Conservation (phyloP, 2,329 filamentous ascomycete genomes). For the Thelonectria olida region DNA sequence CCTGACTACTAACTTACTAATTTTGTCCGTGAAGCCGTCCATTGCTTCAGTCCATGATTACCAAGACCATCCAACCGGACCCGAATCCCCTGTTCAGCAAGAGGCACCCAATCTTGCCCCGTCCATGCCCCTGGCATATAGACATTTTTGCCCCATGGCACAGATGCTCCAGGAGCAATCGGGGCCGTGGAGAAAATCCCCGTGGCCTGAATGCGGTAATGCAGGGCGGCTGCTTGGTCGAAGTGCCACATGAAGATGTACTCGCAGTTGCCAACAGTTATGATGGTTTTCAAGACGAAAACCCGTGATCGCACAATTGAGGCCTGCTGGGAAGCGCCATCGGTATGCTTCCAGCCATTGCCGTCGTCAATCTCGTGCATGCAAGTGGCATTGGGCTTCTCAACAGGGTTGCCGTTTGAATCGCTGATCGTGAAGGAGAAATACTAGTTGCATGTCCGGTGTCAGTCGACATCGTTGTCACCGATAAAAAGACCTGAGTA, state of each 20-base stretch:
- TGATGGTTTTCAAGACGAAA: slow-evolving; percentile 74
- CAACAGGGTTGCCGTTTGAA: slow-evolving; percentile 60
- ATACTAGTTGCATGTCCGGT: slow-evolving; percentile 56
- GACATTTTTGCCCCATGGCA: slow-evolving; percentile 20
- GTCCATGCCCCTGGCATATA: too few relatives aligned
- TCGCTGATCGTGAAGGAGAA: slow-evolving; percentile 67
- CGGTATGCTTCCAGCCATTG: slow-evolving; percentile 78
- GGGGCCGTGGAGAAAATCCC: slow-evolving; percentile 23
- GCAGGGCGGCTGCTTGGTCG: slow-evolving; percentile 17
- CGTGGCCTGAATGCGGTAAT: slow-evolving; percentile 22
- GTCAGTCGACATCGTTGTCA: too few relatives aligned
- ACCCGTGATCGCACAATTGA: slow-evolving; percentile 68
- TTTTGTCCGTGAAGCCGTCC: too few relatives aligned
- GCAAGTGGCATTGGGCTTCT: slow-evolving; percentile 69
- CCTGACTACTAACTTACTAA: too few relatives aligned
- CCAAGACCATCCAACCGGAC: too few relatives aligned
- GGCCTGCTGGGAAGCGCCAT: slow-evolving; percentile 69
- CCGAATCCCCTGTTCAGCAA: too few relatives aligned
- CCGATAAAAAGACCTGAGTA: too few relatives aligned
- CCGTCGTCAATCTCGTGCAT: slow-evolving; percentile 77
- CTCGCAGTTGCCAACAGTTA: slow-evolving; percentile 78
- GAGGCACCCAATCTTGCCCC: too few relatives aligned
- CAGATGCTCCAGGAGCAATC: neutral
- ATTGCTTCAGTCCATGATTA: too few relatives aligned
- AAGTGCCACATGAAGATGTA: slow-evolving; percentile 51